Percentiles rank a stretch among this genome's conserved stretches.
phyloP scores from a whole-genome alignment of 2,329 filamentous ascomycete species.

The Botrytis fragariae region DNA sequence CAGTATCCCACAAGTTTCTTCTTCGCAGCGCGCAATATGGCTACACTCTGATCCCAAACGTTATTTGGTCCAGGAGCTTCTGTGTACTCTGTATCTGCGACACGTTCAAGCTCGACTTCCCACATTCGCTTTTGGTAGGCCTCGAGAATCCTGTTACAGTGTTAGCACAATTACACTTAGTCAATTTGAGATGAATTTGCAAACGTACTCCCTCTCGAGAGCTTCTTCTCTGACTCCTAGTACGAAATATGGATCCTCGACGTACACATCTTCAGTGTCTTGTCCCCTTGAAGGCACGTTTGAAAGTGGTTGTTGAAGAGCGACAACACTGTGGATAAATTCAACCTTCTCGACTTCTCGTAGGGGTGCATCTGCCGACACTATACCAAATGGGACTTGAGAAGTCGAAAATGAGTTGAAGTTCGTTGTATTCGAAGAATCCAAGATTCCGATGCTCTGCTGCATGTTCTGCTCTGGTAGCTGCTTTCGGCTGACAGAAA shows the following conservation, averaged over 20 bases:
- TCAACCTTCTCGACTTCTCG: neutral
- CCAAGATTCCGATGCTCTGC: neutral
- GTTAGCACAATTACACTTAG: neutral
- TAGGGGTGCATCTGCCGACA: neutral
- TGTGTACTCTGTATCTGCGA: constrained; percentile 9
- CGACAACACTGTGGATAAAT: neutral
- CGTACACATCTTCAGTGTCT: neutral
- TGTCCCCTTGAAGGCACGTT: neutral
- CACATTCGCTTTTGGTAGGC: constrained; percentile 26
- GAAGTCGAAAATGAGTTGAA: neutral
- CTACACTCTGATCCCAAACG: constrained; percentile 20
- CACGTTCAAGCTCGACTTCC: constrained; percentile 28
- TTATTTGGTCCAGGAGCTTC: neutral
- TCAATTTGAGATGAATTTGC: neutral
- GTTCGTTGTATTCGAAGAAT: neutral
- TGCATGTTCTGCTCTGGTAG: neutral
- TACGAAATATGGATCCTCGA: constrained; percentile 32
- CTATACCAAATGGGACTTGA: neutral
- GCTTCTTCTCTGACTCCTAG: constrained; percentile 27
- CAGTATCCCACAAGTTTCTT: constrained; percentile 20
- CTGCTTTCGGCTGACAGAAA: neutral
- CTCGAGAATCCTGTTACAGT: constrained; percentile 24
- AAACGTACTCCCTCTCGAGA: constrained; percentile 26
- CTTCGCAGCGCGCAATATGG: constrained; percentile 18
- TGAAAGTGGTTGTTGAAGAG: neutral